Conservation (phyloP, 768 basidiomycete genomes). For the Xanthoconium purpureum region DNA sequence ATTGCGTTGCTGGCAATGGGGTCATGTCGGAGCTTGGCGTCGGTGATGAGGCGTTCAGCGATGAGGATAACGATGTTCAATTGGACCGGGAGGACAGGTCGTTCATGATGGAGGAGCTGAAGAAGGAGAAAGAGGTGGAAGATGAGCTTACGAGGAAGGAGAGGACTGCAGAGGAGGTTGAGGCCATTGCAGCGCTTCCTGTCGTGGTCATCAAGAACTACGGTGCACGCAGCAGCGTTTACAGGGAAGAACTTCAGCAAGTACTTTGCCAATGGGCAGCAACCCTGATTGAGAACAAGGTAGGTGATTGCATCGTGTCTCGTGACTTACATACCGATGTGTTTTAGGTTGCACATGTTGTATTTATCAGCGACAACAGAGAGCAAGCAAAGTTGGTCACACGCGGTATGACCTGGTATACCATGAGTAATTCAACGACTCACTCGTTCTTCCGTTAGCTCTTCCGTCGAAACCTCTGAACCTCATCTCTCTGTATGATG, state of each 20-base stretch:
- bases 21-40: slow-evolving; percentile 82
- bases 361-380: slow-evolving; percentile 86
- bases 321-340: neutral
- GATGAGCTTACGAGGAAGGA: slow-evolving; percentile 31
- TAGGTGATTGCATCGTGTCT: slow-evolving; percentile 26
- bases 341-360: slow-evolving; percentile 82
- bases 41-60: slow-evolving; percentile 63
- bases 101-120: slow-evolving; percentile 17
- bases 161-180: slow-evolving; percentile 41
- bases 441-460: slow-evolving; percentile 41
- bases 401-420: slow-evolving; percentile 48
- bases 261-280: slow-evolving; percentile 86
- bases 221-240: slow-evolving; percentile 50
- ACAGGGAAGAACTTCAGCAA: slow-evolving; percentile 67
- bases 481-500: slow-evolving; percentile 78
- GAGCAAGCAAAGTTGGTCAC: slow-evolving; percentile 84
- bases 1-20: slow-evolving; percentile 83
- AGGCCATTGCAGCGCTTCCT: slow-evolving; percentile 64
- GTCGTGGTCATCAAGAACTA: slow-evolving; percentile 87
- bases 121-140: slow-evolving; percentile 31
- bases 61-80: slow-evolving; percentile 31
- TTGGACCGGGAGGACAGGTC: slow-evolving; percentile 5
- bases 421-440: neutral
- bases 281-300: slow-evolving; percentile 75
- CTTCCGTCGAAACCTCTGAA: slow-evolving; percentile 82